Conservation (phyloP, 768 basidiomycete genomes). For the Tulasnella sp. region DNA sequence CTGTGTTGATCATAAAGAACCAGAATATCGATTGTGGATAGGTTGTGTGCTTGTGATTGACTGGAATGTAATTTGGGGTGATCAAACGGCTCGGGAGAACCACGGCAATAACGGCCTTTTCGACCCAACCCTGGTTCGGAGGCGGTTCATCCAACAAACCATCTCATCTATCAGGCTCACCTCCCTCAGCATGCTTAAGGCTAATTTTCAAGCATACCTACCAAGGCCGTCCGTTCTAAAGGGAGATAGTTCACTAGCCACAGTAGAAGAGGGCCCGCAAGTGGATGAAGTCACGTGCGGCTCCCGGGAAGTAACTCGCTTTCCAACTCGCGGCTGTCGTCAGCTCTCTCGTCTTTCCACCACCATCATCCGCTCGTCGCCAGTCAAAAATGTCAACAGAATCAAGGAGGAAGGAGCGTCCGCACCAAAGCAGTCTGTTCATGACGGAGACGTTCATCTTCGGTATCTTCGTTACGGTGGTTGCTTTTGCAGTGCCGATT, state of each 20-base stretch:
- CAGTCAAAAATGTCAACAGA: not conserved
- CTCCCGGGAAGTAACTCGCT: not conserved
- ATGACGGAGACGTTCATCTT: conserved; percentile 22
- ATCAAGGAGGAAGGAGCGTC: not conserved
- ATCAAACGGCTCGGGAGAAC: too few species aligned
- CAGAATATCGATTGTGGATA: too few species aligned
- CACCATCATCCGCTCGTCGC: not conserved
- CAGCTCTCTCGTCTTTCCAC: not conserved
- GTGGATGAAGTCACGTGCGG: not conserved
- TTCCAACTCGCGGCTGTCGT: not conserved
- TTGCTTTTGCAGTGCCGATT: not conserved
- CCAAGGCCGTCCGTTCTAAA: not conserved
- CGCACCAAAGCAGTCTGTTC: not conserved
- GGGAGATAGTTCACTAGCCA: not conserved
- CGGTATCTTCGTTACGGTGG: not conserved
- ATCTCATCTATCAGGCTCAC: too few species aligned
- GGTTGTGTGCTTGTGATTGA: too few species aligned
- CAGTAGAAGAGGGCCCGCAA: not conserved
- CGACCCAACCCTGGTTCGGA: too few species aligned
- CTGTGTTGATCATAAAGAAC: too few species aligned
- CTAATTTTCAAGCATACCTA: not conserved
- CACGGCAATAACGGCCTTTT: too few species aligned
- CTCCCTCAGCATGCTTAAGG: not conserved
- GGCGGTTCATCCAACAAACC: too few species aligned
- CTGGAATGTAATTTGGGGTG: too few species aligned